Conservation (phyloP, 768 basidiomycete genomes). For the Pulveroboletus ravenelii region DNA sequence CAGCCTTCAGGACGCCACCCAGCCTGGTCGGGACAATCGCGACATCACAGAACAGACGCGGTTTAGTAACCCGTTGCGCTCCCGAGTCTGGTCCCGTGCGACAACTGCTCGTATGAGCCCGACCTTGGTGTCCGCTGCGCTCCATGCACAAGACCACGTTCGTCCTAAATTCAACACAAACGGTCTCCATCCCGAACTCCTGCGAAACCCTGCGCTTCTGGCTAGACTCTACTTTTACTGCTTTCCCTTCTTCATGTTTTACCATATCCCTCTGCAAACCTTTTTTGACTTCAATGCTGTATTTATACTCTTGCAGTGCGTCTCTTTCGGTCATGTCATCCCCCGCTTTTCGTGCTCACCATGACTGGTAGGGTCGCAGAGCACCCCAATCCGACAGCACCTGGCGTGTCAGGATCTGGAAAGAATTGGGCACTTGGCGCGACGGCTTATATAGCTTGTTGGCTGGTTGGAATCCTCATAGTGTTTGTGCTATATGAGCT, state of each 20-base stretch:
- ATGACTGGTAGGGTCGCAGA: constrained; percentile 55
- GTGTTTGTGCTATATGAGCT: constrained; percentile 76
- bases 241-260: constrained; percentile 66
- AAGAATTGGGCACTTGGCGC: constrained; percentile 79
- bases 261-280: constrained; percentile 69
- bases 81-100: constrained; percentile 58
- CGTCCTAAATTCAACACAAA: constrained; percentile 66
- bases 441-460: constrained; percentile 80
- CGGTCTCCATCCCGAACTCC: constrained; percentile 61
- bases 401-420: constrained; percentile 66
- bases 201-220: constrained; percentile 54
- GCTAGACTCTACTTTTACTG: constrained; percentile 62
- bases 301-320: constrained; percentile 80
- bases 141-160: constrained; percentile 30
- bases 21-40: constrained; percentile 38
- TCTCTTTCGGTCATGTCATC: constrained; percentile 18
- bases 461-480: constrained; percentile 66
- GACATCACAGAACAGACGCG: constrained; percentile 51
- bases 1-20: constrained; percentile 52
- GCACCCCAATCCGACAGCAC: constrained; percentile 64
- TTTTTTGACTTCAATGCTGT: constrained; percentile 89
- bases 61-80: constrained; percentile 36
- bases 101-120: constrained; percentile 42
- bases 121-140: constrained; percentile 39
- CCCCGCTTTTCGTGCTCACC: constrained; percentile 10